phyloP scores from a whole-genome alignment of 2,329 filamentous ascomycete genomes.

The Cytospora mali region DNA sequence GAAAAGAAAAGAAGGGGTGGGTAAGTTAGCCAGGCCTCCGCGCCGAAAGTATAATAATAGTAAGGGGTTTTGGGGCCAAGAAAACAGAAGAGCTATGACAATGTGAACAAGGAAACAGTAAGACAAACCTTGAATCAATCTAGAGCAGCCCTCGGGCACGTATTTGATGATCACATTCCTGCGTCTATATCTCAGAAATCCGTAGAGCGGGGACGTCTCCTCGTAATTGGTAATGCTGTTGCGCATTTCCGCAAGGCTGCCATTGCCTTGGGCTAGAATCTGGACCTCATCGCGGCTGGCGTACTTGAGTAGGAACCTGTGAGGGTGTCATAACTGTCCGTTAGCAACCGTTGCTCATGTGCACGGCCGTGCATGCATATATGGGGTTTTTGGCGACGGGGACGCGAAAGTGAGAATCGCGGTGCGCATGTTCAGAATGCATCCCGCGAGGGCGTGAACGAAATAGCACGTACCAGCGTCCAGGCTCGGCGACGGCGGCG shows the following conservation, averaged over 20 bases:
- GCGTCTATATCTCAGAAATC: conserved; percentile 85
- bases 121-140: conserved; percentile 82
- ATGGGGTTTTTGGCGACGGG: background rate
- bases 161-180: conserved; percentile 92
- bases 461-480: conserved; percentile 78
- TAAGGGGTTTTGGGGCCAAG: background rate
- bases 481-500: conserved; percentile 75
- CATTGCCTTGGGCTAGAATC: conserved; percentile 73
- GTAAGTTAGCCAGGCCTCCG: conserved; percentile 36
- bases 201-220: conserved; percentile 86
- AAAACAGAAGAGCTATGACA: background rate
- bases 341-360: conserved; percentile 20
- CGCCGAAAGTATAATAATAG: conserved; percentile 1
- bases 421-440: conserved; percentile 6
- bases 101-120: conserved; percentile 18
- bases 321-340: conserved; percentile 8
- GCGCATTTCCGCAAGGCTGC: conserved; percentile 83
- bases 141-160: conserved; percentile 85
- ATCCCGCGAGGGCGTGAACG: conserved; percentile 16
- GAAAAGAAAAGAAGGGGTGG: conserved; percentile 17
- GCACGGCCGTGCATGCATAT: conserved; percentile 5
- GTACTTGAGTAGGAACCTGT: conserved; percentile 94
- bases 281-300: conserved; percentile 84
- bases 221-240: conserved; percentile 76
- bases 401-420: conserved; percentile 4